Base-by-base conservation (phyloP, 352 stramenopile genomes). In the Blastocystis sp. region DNA sequence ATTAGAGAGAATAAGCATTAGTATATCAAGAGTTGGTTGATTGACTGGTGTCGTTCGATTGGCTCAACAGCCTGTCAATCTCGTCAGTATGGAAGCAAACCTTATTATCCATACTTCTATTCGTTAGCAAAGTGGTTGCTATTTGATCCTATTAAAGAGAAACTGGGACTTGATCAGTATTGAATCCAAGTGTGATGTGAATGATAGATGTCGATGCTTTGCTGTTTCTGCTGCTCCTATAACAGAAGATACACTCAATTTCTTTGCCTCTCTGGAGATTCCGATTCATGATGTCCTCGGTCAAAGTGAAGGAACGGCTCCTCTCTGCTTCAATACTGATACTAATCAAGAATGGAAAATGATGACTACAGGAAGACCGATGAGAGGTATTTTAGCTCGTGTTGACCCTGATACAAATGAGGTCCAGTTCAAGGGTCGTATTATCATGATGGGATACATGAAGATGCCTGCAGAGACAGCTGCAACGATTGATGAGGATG, bases 21-120 rank as follows among this genome's bases (percentile, higher is more conserved):
- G 91, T 94, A 94, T 52, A 88, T 96, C 65, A 97, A 97, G 90
- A 95, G 95, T 89, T 91, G 91, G 73, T 93, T 98, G 74, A 93
- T 93, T 7, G 91, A 89, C 3, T 96, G 92, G 92, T 94, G 93
- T 58, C 97, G 97, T 89, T 91, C 75, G n/a, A 90, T 90, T 61
- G 89, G 89, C n/a, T 65, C 80, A 35, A 58, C 86, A 43, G 52
- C 75, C 24, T 51, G 90, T n/a, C 75, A 89, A 66, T 89, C 93
- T 51, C 91, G 90, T 24, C 94, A 96, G 89, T 95, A 92, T 71
- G 93, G 93, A 65, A 90, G 94, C 66, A 94, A 92, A 9, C 93
- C 93, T 42, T 93, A 93, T 46, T 91, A 90, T 52, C 93, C 93
- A 32, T 96, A 92, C 88, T 93, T 93, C 49, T 97, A 94, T 81